phyloP scores from a whole-genome alignment of 2,329 filamentous ascomycete species.

The Periconia digitata region DNA sequence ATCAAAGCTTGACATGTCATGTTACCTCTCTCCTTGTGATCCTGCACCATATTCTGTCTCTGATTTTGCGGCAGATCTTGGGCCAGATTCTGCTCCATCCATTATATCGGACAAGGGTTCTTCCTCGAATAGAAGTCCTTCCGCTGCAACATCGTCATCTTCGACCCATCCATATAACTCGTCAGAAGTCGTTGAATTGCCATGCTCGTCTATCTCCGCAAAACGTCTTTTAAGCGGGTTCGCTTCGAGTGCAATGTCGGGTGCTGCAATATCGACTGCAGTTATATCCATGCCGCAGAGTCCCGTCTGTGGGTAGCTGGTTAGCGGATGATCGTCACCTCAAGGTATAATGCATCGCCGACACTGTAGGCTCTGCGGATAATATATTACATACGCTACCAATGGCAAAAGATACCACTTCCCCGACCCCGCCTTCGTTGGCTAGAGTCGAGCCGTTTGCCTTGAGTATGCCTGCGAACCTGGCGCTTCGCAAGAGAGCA shows the following conservation, averaged over 20 bases:
- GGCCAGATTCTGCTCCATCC: slow-evolving; percentile 16
- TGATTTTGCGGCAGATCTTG: slow-evolving; percentile 15
- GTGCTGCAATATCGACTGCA: slow-evolving; percentile 33
- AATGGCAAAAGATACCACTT: slow-evolving; percentile 54
- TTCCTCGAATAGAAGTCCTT: slow-evolving; percentile 42
- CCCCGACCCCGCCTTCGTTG: slow-evolving; percentile 47
- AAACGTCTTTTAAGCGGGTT: slow-evolving; percentile 60
- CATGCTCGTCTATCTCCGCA: slow-evolving; percentile 60
- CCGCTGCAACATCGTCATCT: slow-evolving; percentile 55
- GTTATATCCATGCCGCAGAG: slow-evolving; percentile 34
- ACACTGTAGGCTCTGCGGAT: slow-evolving; percentile 28
- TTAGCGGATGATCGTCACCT: slow-evolving; percentile 24
- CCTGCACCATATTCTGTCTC: slow-evolving; percentile 21
- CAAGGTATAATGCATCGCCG: slow-evolving; percentile 11
- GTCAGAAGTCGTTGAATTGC: slow-evolving; percentile 61
- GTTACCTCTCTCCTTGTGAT: slow-evolving; percentile 26
- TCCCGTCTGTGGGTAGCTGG: slow-evolving; percentile 27
- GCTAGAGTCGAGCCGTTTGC: slow-evolving; percentile 43
- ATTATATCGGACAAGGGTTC: slow-evolving; percentile 13
- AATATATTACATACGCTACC: slow-evolving; percentile 47
- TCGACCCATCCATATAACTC: slow-evolving; percentile 75
- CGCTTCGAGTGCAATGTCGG: slow-evolving; percentile 19
- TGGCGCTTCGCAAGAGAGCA: slow-evolving; percentile 34
- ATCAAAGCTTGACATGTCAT: slow-evolving; percentile 26
- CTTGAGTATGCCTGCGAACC: slow-evolving; percentile 50